Percentiles rank a stretch among this genome's conserved stretches.
phyloP scores from a whole-genome alignment of 2,329 filamentous ascomycete genomes.

The Seiridium unicorne region DNA sequence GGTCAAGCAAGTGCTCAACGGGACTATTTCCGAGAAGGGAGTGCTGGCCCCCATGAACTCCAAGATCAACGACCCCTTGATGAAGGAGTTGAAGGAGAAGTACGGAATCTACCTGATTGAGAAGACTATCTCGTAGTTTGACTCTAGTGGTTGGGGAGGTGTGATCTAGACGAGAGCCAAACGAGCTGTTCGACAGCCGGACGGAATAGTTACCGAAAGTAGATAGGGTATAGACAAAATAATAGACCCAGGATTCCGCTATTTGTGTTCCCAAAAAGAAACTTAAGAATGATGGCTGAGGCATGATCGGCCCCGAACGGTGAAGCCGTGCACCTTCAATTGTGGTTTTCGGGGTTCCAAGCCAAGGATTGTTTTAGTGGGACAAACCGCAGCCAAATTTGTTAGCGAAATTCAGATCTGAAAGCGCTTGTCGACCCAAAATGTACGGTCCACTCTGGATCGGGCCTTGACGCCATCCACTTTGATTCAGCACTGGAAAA shows the following conservation, averaged over 20 bases:
- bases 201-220: background rate
- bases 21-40: slow-evolving; percentile 69
- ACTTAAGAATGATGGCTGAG: background rate
- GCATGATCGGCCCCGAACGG: background rate
- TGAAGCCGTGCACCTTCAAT: background rate
- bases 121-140: background rate
- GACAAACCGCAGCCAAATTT: background rate
- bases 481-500: background rate
- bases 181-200: background rate
- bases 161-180: background rate
- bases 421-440: too few relatives aligned
- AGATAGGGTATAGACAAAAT: background rate
- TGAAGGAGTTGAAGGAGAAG: slow-evolving; percentile 44
- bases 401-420: background rate
- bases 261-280: background rate
- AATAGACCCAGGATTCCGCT: background rate
- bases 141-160: background rate
- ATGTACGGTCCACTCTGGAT: too few relatives aligned
- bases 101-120: slow-evolving; percentile 5
- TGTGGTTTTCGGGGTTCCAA: background rate
- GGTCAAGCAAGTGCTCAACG: slow-evolving; percentile 74
- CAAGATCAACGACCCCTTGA: slow-evolving; percentile 62
- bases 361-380: background rate
- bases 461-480: background rate
- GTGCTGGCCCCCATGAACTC: slow-evolving; percentile 74